These are phyloP conservation scores for Melanomma pulvis-pyrius DNA, from an alignment of 495 filamentous ascomycete genomes.

Conservation along the genomic window DNA sequence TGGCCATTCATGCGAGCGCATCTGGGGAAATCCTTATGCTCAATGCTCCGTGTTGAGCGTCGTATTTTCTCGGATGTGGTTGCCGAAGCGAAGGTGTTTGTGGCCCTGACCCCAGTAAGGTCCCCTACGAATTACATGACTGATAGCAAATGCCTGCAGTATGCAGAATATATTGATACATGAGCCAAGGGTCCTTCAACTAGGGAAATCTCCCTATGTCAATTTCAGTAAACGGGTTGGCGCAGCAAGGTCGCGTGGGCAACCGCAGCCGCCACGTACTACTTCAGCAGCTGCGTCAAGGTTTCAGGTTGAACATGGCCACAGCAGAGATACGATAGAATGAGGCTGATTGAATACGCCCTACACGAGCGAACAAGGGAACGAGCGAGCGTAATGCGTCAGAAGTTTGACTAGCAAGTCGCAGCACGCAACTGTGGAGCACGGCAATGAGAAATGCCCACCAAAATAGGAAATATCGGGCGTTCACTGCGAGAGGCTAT, in stretches of 20 bases:
- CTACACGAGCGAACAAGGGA: neutral
- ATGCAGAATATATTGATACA: slow-evolving; percentile 18
- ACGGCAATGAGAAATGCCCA: neutral
- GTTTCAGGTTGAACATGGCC: neutral
- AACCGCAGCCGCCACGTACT: neutral
- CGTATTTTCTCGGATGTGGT: neutral
- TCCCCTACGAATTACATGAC: slow-evolving; percentile 6
- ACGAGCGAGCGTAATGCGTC: neutral
- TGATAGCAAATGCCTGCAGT: slow-evolving; percentile 4
- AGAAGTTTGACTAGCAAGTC: neutral
- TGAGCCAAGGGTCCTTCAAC: neutral
- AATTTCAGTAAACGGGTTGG: neutral
- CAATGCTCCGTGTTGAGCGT: neutral
- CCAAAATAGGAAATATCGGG: neutral
- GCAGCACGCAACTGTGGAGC: neutral
- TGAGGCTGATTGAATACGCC: too few relatives aligned
- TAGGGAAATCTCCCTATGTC: neutral
- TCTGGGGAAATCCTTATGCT: neutral
- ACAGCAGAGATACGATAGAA: too few relatives aligned
- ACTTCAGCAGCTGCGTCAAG: neutral
- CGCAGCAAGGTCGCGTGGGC: neutral
- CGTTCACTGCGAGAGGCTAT: neutral
- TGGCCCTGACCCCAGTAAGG: neutral
- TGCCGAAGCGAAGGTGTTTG: slow-evolving; percentile 10
- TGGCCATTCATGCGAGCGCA: neutral